Base-by-base conservation (phyloP, 1,284 basidiomycete species). In the Ceratobasidium sp. region DNA sequence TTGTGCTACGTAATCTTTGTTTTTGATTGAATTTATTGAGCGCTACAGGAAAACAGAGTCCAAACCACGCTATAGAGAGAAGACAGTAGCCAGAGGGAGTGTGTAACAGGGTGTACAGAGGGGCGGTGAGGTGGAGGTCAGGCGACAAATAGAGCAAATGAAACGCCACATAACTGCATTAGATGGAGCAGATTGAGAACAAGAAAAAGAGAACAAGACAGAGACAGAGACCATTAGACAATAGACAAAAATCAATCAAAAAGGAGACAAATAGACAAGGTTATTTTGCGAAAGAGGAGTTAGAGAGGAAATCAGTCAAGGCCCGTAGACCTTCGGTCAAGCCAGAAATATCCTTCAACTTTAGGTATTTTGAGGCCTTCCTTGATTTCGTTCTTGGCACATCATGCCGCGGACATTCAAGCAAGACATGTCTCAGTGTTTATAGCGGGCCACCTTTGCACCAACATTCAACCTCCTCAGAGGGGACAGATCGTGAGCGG, bases 371-470 rank as follows among this genome's bases (percentile, higher is more conserved):
- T 43, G 35, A 43, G n/a, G 18, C 38, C 3, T 16, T 13, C 4
- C 58, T n/a, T 4, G 44, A 23, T 3, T 28, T 35, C 18, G 11
- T 13, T 4, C 59, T n/a, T 1, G 59, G 18, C 18, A 6, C 21
- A 18, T 1, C 23, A 28, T 47, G 43, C 5, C 4, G 16, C 14
- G 41, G 43, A 44, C 73, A 73, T 6, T 72, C 41, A 21, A n/a
- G 28, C 0, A 72, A 47, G 38, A 74, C 47, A 46, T 74, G 73
- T 67, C 1, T 43, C 6, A 61, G 8, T 2, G 58, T 57, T 26
- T 74, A 58, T 16, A 66, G 28, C 23, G 47, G 23, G 1, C 4
- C 38, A 23, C 44, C 11, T 14, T 50, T 59, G 46, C 73, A 74
- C 1, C 50, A 59, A 52, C 73, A 74, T 6, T 21, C 46, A 4